These are phyloP conservation scores for Microbotryum intermedium DNA, from an alignment of 1,284 basidiomycete genomes.

Conservation along the genomic window DNA sequence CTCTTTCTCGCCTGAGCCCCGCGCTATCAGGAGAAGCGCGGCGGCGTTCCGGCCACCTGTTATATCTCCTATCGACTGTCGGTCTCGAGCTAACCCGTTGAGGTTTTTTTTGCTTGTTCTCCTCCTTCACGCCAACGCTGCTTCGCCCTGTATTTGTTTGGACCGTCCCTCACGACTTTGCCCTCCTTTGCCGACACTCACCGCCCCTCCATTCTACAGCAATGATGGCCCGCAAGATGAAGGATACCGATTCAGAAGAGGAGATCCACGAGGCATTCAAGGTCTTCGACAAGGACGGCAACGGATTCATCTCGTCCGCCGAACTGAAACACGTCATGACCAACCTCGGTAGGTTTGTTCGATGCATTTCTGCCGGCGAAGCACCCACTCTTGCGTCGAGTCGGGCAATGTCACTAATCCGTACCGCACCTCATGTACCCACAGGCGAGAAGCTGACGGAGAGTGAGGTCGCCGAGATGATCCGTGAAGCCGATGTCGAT, in stretches of 20 bases:
- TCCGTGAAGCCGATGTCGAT: conserved; percentile 92
- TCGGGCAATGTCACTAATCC: not conserved
- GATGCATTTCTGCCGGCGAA: not conserved
- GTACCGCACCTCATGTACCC: not conserved
- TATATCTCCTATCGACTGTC: too few species aligned
- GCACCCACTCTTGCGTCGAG: not conserved
- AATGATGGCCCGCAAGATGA: conserved; percentile 96
- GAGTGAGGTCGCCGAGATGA: conserved; percentile 95
- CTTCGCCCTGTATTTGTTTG: too few species aligned
- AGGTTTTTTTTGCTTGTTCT: too few species aligned
- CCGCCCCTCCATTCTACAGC: conserved; percentile 45
- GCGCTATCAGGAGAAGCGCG: too few species aligned
- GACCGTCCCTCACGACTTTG: not conserved
- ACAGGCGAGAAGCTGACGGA: conserved; percentile 76
- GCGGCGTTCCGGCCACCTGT: too few species aligned
- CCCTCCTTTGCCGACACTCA: not conserved
- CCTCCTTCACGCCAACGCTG: too few species aligned
- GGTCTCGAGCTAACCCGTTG: too few species aligned
- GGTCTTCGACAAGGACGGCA: conserved; percentile 59
- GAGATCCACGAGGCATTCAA: conserved; percentile 61
- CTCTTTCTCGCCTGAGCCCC: not conserved
- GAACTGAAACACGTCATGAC: conserved; percentile 85
- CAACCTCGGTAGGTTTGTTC: conserved; percentile 54
- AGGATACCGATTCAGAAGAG: conserved; percentile 73
- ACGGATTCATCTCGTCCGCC: conserved; percentile 50